Percentiles rank a stretch among this genome's conserved stretches.
Conservation (phyloP, 1,284 basidiomycete species). For the Microbotryum saponariae region DNA sequence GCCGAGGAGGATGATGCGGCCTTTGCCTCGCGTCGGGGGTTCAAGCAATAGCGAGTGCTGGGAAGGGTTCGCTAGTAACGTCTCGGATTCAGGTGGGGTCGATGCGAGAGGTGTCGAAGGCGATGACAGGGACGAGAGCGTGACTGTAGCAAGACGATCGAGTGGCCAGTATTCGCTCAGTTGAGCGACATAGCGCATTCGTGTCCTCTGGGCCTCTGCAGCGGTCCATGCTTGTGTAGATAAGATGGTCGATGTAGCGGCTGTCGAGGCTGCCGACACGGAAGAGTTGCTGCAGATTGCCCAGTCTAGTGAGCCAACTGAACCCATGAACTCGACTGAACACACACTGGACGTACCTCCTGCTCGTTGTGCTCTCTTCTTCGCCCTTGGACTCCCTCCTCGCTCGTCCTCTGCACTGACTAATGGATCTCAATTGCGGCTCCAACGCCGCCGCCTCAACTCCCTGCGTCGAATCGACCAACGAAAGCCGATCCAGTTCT, state of each 20-base stretch:
- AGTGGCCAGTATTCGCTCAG: conserved; percentile 30
- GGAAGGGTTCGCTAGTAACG: neutral
- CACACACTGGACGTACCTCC: neutral
- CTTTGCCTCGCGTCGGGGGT: conserved; percentile 41
- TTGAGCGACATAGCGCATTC: conserved; percentile 44
- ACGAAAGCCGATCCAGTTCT: conserved; percentile 12
- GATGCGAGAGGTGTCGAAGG: conserved; percentile 19
- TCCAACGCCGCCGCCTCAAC: neutral
- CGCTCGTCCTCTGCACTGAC: conserved; percentile 1
- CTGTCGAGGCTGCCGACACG: neutral
- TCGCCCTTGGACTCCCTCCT: neutral
- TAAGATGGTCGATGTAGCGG: neutral
- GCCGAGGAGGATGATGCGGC: conserved; percentile 78
- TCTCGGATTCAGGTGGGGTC: neutral
- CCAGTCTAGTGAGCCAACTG: neutral
- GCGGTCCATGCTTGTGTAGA: conserved; percentile 18
- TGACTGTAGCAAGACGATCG: conserved; percentile 22
- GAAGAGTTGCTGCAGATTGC: neutral
- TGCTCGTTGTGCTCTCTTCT: neutral
- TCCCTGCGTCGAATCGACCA: neutral
- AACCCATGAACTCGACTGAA: neutral
- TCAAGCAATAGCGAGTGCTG: conserved; percentile 27
- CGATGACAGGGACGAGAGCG: conserved; percentile 37
- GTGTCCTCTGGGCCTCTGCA: conserved; percentile 24
- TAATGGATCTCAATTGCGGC: neutral